Evolutionary conservation across 176 grass and related monocot genomes (phyloP).

Genomic region (Oryza nivara): DNA sequence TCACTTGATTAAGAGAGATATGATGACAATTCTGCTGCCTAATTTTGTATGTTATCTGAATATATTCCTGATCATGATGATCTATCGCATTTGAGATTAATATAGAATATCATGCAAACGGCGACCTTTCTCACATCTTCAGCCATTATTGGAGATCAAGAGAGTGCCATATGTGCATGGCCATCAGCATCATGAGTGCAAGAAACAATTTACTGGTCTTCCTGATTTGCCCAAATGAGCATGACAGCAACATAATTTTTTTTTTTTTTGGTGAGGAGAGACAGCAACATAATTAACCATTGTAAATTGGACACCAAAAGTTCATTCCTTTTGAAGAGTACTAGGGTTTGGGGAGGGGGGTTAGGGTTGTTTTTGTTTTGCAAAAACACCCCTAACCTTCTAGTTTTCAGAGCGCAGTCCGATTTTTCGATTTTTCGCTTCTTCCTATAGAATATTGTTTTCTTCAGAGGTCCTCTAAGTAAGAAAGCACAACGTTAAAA

Average conservation of each 20-base stretch:
- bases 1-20: not conserved
- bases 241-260: not conserved
- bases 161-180: not conserved
- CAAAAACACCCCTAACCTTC: too few relatives aligned
- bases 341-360: too few relatives aligned
- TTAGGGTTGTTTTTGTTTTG: too few relatives aligned
- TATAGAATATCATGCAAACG: not conserved
- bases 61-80: not conserved
- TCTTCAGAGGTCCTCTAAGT: too few relatives aligned
- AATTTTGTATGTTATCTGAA: slow-evolving; percentile 24
- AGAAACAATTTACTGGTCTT: slow-evolving; percentile 32
- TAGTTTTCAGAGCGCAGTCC: too few relatives aligned
- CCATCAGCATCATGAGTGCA: slow-evolving; percentile 15
- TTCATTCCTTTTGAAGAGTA: not conserved
- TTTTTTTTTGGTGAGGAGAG: too few relatives aligned
- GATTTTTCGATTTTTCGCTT: too few relatives aligned
- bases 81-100: not conserved
- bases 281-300: not conserved
- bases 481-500: too few relatives aligned
- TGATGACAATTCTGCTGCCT: slow-evolving; percentile 15
- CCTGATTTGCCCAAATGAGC: slow-evolving; percentile 6
- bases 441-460: too few relatives aligned
- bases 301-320: not conserved
- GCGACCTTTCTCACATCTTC: not conserved
- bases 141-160: not conserved